These are phyloP conservation scores for Dacryopinax primogenitus DNA, from an alignment of 768 basidiomycete genomes.

Conservation along the genomic window DNA sequence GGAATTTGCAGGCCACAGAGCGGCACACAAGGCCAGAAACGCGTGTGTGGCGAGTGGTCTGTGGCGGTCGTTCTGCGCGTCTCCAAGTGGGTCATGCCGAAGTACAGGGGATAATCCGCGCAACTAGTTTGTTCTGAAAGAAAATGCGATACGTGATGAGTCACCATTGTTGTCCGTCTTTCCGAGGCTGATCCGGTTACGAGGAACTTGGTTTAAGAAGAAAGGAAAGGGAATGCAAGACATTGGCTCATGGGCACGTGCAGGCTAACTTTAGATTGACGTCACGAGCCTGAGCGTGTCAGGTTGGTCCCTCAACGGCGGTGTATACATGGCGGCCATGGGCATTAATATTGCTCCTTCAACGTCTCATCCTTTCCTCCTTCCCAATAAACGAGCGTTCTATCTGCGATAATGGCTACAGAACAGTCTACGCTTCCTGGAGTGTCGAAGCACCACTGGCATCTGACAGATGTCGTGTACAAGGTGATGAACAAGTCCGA, in stretches of 20 bases:
- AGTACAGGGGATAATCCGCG: no score
- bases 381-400: neutral
- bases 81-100: no score
- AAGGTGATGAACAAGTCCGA: slow-evolving; percentile 55
- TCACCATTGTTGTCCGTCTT: no score
- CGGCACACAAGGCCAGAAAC: no score
- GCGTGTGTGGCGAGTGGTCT: no score
- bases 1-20: no score
- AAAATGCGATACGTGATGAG: no score
- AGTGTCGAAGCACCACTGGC: neutral
- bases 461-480: slow-evolving; percentile 15
- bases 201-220: neutral
- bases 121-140: no score
- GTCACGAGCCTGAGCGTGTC: neutral
- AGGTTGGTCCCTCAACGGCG: no score
- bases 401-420: neutral
- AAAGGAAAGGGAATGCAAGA: neutral
- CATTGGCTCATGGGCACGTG: neutral
- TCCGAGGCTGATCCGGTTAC: no score
- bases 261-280: neutral
- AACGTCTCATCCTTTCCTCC: neutral
- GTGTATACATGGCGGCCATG: no score
- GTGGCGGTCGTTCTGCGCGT: no score
- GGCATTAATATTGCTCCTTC: neutral
- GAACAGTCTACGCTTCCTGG: neutral